Percentiles rank a stretch among this genome's conserved stretches.
phyloP scores from a whole-genome alignment of 345 rosid genomes.

The Streptanthus diversifolius region DNA sequence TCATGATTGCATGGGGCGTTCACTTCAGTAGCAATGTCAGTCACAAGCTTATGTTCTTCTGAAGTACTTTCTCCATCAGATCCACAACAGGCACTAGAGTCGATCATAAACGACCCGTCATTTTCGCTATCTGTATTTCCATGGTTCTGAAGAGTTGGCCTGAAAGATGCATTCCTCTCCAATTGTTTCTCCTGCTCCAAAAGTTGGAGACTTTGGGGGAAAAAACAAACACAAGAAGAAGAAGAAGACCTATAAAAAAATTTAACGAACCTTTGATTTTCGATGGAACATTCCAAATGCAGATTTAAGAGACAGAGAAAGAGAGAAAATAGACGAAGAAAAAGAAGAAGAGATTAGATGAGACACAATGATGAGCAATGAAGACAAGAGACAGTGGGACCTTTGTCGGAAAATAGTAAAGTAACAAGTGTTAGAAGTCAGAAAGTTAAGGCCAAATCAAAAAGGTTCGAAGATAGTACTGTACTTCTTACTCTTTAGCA shows the following conservation, averaged over 20 bases:
- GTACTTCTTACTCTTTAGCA: background rate
- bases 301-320: background rate
- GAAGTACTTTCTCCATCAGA: conserved; percentile 24
- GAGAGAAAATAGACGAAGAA: background rate
- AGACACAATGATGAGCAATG: conserved; percentile 1
- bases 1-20: conserved; percentile 10
- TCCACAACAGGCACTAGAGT: conserved; percentile 17
- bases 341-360: conserved; percentile 12
- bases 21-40: conserved; percentile 31
- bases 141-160: conserved; percentile 4
- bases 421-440: conserved; percentile 2
- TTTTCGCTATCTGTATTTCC: conserved; percentile 1
- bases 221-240: background rate
- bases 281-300: background rate
- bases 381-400: conserved; percentile 31
- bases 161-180: conserved; percentile 34
- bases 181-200: conserved; percentile 52
- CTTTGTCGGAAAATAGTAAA: conserved; percentile 19
- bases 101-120: conserved; percentile 13
- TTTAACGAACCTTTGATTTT: background rate
- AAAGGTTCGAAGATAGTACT: background rate
- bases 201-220: background rate
- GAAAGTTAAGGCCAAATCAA: background rate
- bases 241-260: background rate
- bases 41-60: conserved; percentile 34